Conservation (phyloP, 2,329 filamentous ascomycete genomes). For the Microascus cirrosus region DNA sequence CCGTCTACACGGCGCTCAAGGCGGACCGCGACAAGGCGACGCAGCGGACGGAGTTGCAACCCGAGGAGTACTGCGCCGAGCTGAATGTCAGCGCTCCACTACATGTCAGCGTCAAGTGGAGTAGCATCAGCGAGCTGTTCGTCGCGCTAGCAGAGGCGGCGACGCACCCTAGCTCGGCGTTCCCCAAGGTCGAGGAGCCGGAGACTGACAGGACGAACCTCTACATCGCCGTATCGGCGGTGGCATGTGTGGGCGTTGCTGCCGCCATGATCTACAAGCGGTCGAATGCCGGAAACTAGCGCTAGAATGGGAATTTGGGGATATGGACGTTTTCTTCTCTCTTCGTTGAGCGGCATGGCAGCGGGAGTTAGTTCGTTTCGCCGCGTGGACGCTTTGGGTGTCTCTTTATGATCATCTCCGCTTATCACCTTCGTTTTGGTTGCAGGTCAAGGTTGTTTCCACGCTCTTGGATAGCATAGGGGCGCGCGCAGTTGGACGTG, state of each 20-base stretch:
- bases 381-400: not conserved
- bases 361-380: not conserved
- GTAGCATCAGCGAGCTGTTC: conserved; percentile 87
- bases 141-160: conserved; percentile 84
- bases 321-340: not conserved
- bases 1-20: conserved; percentile 87
- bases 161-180: conserved; percentile 77
- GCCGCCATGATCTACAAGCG: conserved; percentile 56
- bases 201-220: conserved; percentile 71
- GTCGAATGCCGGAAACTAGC: conserved; percentile 20
- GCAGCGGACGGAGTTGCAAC: conserved; percentile 83
- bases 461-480: not conserved
- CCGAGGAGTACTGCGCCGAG: conserved; percentile 78
- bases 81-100: conserved; percentile 84
- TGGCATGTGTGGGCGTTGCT: conserved; percentile 49
- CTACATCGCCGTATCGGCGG: conserved; percentile 75
- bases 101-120: conserved; percentile 92
- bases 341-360: not conserved
- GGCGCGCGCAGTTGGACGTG: not conserved
- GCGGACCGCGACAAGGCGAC: conserved; percentile 94
- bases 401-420: not conserved
- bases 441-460: not conserved
- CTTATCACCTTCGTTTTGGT: not conserved
- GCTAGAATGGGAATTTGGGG: not conserved
- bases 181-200: conserved; percentile 83